A percentile compares a stretch with the other conserved stretches of the same genome.
Conservation (phyloP, 139 green algal species). For the Chlorella sorokiniana region DNA sequence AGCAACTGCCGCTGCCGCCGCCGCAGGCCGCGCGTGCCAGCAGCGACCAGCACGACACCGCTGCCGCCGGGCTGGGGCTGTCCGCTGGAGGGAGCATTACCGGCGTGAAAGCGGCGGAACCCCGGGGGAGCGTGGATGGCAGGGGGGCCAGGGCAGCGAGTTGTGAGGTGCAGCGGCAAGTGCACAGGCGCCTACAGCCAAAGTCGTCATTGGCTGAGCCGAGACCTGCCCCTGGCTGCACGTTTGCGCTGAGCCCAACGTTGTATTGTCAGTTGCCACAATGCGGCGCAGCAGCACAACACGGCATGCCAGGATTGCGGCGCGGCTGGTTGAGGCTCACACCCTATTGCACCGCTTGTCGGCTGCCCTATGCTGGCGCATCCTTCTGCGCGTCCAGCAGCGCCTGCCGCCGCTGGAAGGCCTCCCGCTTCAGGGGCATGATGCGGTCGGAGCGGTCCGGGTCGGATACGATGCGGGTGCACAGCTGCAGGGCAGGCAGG, state of each 20-base stretch:
- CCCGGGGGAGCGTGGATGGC: background rate
- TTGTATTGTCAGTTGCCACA: background rate
- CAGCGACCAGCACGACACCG: background rate
- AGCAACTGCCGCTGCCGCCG: too few species aligned
- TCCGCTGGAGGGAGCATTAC: background rate
- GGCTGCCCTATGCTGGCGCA: background rate
- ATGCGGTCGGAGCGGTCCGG: background rate
- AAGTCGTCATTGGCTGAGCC: too few species aligned
- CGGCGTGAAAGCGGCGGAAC: background rate
- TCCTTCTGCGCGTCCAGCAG: background rate
- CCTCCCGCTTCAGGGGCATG: constrained; percentile 7
- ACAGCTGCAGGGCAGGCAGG: background rate
- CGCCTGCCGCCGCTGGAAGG: background rate
- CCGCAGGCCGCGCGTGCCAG: too few species aligned
- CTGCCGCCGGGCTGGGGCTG: constrained; percentile 5
- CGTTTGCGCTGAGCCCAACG: background rate
- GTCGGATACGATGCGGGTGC: background rate
- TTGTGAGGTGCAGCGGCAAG: too few species aligned
- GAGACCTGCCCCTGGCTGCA: too few species aligned
- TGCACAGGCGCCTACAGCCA: too few species aligned
- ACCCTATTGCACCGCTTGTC: too few species aligned
- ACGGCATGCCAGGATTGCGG: background rate
- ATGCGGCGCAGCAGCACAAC: background rate
- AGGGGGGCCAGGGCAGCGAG: too few species aligned
- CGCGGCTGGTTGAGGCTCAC: too few species aligned